Conservation (phyloP, 2,329 filamentous ascomycete genomes). For the Aspergillus japonicus region DNA sequence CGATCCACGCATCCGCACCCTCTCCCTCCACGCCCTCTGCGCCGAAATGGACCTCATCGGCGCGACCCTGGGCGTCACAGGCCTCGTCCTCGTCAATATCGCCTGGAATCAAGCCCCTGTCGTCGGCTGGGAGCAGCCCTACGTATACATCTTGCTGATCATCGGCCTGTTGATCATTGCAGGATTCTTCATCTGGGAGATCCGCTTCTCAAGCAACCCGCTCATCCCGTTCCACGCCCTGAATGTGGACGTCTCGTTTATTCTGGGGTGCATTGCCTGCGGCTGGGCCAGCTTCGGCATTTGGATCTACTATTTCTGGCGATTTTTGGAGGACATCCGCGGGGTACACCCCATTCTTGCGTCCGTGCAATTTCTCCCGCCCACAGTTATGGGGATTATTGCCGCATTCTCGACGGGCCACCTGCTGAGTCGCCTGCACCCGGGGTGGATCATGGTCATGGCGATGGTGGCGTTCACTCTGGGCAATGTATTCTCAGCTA, state of each 20-base stretch:
- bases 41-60: conserved; percentile 42
- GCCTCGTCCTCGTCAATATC: conserved; percentile 63
- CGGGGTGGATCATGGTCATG: conserved; percentile 23
- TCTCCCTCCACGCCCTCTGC: conserved; percentile 4
- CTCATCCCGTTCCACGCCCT: conserved; percentile 56
- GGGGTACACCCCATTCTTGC: conserved; percentile 27
- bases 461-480: conserved; percentile 42
- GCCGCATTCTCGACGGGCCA: conserved; percentile 30
- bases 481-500: conserved; percentile 43
- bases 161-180: conserved; percentile 55
- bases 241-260: conserved; percentile 32
- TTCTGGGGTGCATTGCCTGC: conserved; percentile 41
- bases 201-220: conserved; percentile 47
- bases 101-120: conserved; percentile 65
- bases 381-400: conserved; percentile 28
- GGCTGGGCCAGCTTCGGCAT: conserved; percentile 45
- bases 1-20: background rate
- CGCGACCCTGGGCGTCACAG: conserved; percentile 50
- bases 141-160: conserved; percentile 58
- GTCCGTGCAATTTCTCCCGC: conserved; percentile 32
- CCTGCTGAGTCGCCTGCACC: conserved; percentile 26
- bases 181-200: conserved; percentile 56
- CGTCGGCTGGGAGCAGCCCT: conserved; percentile 58
- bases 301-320: conserved; percentile 44
- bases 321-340: conserved; percentile 28